Conservation (phyloP, 306 rosid genomes). For the Fragaria ananassa region DNA sequence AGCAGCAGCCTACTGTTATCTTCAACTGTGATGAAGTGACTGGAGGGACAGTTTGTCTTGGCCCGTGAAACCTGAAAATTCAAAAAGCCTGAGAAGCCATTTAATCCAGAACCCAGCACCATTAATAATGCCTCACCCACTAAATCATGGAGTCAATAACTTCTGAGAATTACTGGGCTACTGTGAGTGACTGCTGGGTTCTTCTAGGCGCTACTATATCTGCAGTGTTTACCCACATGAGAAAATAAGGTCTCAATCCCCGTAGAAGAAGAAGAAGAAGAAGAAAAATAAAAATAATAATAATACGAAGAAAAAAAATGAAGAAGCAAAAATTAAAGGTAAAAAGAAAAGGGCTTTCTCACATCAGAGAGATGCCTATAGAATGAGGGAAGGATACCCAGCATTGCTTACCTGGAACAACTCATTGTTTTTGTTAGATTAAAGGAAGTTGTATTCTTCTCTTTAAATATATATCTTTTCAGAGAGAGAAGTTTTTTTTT, state of each 20-base stretch:
- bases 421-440: conserved; percentile 75
- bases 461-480: conserved; percentile 34
- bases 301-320: background rate
- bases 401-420: conserved; percentile 55
- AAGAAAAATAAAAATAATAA: conserved; percentile 17
- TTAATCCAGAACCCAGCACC: conserved; percentile 32
- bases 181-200: conserved; percentile 15
- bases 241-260: conserved; percentile 24
- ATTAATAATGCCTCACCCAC: conserved; percentile 36
- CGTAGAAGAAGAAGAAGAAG: background rate
- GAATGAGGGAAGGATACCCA: conserved; percentile 51
- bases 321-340: conserved; percentile 47
- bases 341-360: conserved; percentile 73
- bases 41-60: conserved; percentile 54
- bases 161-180: conserved; percentile 3
- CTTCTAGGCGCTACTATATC: conserved; percentile 1
- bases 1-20: conserved; percentile 17
- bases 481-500: conserved; percentile 18
- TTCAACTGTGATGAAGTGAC: conserved; percentile 65
- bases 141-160: conserved; percentile 25
- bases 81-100: conserved; percentile 30
- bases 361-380: conserved; percentile 72
- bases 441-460: conserved; percentile 55
- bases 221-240: conserved; percentile 17
- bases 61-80: conserved; percentile 47